Evolutionary conservation across 1,284 basidiomycete genomes (phyloP), one percentile per base, ranked within the genome.

Genomic region (Cystobasidiaceae sp.): DNA sequence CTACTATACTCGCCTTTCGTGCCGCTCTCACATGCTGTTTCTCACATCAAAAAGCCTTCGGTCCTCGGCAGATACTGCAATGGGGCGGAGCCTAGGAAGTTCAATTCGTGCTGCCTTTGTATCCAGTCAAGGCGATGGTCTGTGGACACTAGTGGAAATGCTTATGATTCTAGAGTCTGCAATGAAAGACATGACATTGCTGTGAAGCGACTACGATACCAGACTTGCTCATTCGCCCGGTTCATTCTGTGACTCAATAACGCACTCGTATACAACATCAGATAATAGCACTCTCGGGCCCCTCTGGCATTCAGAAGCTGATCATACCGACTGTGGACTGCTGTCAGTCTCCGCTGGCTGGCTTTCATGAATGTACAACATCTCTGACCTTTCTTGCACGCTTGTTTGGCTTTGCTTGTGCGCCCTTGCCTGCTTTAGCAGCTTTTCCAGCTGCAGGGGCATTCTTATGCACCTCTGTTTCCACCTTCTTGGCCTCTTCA

Each of bases 391-490:
- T 56, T 51, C 44, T 55, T 37, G 61, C 61, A 30, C 52, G 41
- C 32, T 64, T 64, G 17, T 49, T 59, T 6, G 56, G 43, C 27
- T 46, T 30, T 33, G 28, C 11, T 21, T 41, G 6, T 37, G 61
- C 43, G 32, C 50, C 50, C 34, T 43, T 25, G 30, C n/a, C 39
- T 64, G 17, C 48, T 11, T 17, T 19, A 23, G 32, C 43, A 21
- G 46, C 56, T 43, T 55, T 48, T 43, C 49, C 41, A 33, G 44
- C 56, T n/a, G 51, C 32, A n/a, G 54, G 28, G n/a, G 39, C 59
- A 30, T 61, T 52, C 66, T 71, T 70, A 49, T 60, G 63, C 33
- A 61, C 68, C 56, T 66, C 41, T 6, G 37, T 61, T 25, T 43
- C 60, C 45, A 69, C 62, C 46, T 67, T 63, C 50, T 62, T 67